Evolutionary conservation across 2,329 filamentous ascomycete species (phyloP).

Genomic region (Leptographium wingfieldii): DNA sequence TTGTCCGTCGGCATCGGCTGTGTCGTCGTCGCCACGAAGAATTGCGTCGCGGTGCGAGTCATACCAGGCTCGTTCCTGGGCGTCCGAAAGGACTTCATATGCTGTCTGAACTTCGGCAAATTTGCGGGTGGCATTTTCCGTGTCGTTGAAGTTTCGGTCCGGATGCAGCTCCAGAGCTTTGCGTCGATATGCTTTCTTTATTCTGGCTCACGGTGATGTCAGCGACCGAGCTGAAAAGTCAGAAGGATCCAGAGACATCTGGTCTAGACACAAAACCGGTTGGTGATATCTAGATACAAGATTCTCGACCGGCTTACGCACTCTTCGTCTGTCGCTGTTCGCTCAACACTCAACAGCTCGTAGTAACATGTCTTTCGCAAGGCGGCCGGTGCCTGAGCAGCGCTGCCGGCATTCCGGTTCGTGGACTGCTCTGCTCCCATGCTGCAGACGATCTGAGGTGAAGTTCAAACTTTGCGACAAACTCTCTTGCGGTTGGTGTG

Average conservation of each 20-base stretch:
- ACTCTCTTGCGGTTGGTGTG: neutral
- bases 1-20: slow-evolving; percentile 24
- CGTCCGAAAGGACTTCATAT: slow-evolving; percentile 90
- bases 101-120: slow-evolving; percentile 91
- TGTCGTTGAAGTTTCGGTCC: slow-evolving; percentile 81
- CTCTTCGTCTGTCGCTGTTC: slow-evolving; percentile 70
- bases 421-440: slow-evolving; percentile 49
- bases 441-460: neutral
- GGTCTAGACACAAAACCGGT: neutral
- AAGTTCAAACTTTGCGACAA: neutral
- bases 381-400: slow-evolving; percentile 13
- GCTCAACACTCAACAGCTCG: slow-evolving; percentile 63
- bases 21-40: slow-evolving; percentile 48
- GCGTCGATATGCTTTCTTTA: slow-evolving; percentile 83
- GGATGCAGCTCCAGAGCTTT: slow-evolving; percentile 92
- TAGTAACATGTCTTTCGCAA: slow-evolving; percentile 66
- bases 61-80: slow-evolving; percentile 95
- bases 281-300: neutral
- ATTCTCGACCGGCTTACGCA: slow-evolving; percentile 22
- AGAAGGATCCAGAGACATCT: neutral
- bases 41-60: slow-evolving; percentile 87
- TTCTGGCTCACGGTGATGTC: slow-evolving; percentile 34
- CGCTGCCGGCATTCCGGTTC: slow-evolving; percentile 16
- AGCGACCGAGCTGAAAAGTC: neutral
- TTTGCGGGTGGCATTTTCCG: slow-evolving; percentile 48